Base-by-base conservation (phyloP, 75 land plant species). In the Cryptomeria japonica region DNA sequence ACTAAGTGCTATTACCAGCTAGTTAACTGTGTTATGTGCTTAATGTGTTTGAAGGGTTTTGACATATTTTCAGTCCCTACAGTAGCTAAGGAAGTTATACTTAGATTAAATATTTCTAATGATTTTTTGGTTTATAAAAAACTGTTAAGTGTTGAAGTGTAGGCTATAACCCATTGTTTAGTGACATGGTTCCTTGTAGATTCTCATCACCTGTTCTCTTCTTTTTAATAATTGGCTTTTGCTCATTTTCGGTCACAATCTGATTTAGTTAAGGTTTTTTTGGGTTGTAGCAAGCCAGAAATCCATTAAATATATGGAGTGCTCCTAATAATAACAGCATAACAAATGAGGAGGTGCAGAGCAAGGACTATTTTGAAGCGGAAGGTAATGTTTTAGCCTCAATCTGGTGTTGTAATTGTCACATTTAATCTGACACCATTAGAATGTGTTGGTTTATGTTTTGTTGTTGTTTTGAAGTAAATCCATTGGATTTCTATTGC, bases 291-390 rank as follows among this genome's bases (percentile, higher is more conserved):
- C 97, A 96, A 93, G 92, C 94, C 78, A 92, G 96, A 28, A 88
- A 88, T 80, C 90, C 95, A 44, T 89, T 98, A 68, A 96, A 94
- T 79, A 88, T 98, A 64, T 98, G 99, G 99, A 93, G 94, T 19
- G 86, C 93, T 53, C 95, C 95, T 55, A 94, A 93, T 82, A 90
- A 47, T 46, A 96, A 83, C 88, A 94, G 94, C 75, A 90, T 97
- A 75, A 90, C 87, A 37, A 88, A 14, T 87, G 98, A 97, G 77
- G 97, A 92, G 41, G 88, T 85, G 82, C 92, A 91, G 36, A 75
- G 18, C 44, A 87, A 80, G 37, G 89, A 90, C 88, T 84, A 93
- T 80, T 84, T 86, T 38, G 89, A 88, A 76, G 73, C 86, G 18
- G 16, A 51, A 32, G 89, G 91, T 88, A 49, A 34, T 18, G 64